Conservation (phyloP, 768 basidiomycete genomes). For the Candolleomyces eurysporus region DNA sequence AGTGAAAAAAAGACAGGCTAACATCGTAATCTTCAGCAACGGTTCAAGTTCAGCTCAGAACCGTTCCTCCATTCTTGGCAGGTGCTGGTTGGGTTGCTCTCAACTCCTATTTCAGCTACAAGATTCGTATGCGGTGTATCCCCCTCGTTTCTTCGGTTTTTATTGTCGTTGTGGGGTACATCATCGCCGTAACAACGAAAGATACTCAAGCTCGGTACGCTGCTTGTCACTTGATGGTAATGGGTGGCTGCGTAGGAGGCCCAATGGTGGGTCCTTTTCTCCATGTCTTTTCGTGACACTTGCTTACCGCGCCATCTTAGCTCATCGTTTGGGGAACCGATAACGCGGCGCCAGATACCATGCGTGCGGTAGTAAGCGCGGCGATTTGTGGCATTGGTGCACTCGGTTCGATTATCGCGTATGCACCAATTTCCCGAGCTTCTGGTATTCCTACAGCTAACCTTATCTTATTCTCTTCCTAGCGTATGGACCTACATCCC, state of each 20-base stretch:
- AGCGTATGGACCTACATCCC: slow-evolving; percentile 52
- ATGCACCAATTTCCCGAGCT: slow-evolving; percentile 11
- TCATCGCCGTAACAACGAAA: slow-evolving; percentile 39
- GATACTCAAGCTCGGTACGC: slow-evolving; percentile 45
- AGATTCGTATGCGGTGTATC: slow-evolving; percentile 32
- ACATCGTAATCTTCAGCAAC: slow-evolving; percentile 32
- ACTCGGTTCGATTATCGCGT: slow-evolving; percentile 49
- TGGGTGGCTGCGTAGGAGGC: slow-evolving; percentile 36
- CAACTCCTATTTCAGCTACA: slow-evolving; percentile 33
- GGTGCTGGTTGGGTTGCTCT: slow-evolving; percentile 38
- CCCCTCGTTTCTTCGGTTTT: slow-evolving; percentile 34
- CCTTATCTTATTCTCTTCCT: not conserved
- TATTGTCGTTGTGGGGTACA: slow-evolving; percentile 43
- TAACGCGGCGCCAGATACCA: slow-evolving; percentile 49
- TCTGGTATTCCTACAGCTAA: not conserved
- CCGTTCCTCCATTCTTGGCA: slow-evolving; percentile 45
- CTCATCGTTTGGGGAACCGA: slow-evolving; percentile 47
- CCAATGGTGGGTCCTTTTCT: slow-evolving; percentile 25
- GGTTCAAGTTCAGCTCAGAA: slow-evolving; percentile 45
- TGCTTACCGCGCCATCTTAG: slow-evolving; percentile 13
- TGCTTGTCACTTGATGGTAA: slow-evolving; percentile 44
- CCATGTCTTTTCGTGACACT: not conserved
- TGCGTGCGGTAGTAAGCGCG: slow-evolving; percentile 44
- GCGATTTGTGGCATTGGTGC: slow-evolving; percentile 45
- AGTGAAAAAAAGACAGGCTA: not conserved